phyloP scores from a whole-genome alignment of 257 asterid genomes.

The Henckelia pumila region DNA sequence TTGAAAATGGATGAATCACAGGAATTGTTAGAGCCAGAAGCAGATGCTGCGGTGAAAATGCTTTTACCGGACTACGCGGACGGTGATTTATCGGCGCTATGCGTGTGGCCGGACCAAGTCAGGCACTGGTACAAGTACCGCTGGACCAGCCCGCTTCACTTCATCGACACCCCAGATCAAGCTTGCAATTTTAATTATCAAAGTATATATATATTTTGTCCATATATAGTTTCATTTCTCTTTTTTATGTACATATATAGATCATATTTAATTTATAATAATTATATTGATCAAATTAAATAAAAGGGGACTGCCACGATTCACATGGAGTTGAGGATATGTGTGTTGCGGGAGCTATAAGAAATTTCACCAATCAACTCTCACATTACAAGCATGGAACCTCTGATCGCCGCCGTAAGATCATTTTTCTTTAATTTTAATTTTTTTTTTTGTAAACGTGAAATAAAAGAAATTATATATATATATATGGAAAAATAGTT shows the following conservation, averaged over 20 bases:
- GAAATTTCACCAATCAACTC: slow-evolving; percentile 83
- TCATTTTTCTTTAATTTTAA: background rate
- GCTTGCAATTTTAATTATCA: slow-evolving; percentile 72
- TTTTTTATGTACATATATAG: too few relatives aligned
- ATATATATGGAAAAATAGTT: background rate
- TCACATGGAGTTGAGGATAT: slow-evolving; percentile 70
- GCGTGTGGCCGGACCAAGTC: slow-evolving; percentile 96
- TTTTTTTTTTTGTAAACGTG: too few relatives aligned
- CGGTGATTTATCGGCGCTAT: slow-evolving; percentile 72
- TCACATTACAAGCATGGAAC: slow-evolving; percentile 77
- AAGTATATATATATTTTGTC: slow-evolving; percentile 39
- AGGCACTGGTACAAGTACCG: slow-evolving; percentile 82
- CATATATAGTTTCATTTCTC: background rate
- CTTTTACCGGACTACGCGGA: slow-evolving; percentile 67
- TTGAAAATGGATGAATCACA: slow-evolving; percentile 19
- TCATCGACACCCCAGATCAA: slow-evolving; percentile 86
- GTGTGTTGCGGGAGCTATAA: slow-evolving; percentile 94
- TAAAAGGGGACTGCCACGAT: slow-evolving; percentile 80
- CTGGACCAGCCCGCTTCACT: slow-evolving; percentile 92
- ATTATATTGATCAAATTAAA: too few relatives aligned
- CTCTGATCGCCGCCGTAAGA: slow-evolving; percentile 80
- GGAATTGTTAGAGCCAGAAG: slow-evolving; percentile 67
- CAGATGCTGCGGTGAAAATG: slow-evolving; percentile 59
- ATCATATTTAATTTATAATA: too few relatives aligned
- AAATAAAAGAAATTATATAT: too few relatives aligned